A percentile compares a stretch with the other conserved stretches of the same genome.
Conservation (phyloP, 352 stramenopile species). For the Phytophthora niederhauseri region DNA sequence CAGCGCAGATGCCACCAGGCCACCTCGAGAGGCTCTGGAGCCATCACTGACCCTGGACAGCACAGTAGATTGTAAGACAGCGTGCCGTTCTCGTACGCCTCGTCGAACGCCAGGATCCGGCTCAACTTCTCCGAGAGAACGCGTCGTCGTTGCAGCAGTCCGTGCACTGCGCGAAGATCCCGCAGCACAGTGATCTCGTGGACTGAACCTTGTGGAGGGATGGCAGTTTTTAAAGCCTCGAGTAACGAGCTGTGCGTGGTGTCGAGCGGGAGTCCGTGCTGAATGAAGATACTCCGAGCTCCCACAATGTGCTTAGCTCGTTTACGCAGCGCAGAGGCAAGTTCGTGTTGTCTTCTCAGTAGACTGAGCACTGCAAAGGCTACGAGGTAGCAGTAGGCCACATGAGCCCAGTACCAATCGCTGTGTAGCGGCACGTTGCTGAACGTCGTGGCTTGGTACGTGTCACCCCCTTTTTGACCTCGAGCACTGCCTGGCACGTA, state of each 20-base stretch:
- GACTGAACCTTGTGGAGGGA: conserved; percentile 41
- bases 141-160: conserved; percentile 54
- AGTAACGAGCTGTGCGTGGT: conserved; percentile 57
- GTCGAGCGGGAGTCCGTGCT: conserved; percentile 54
- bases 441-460: conserved; percentile 82
- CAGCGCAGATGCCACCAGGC: conserved; percentile 55
- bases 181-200: conserved; percentile 71
- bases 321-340: conserved; percentile 52
- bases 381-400: conserved; percentile 79
- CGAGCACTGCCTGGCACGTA: conserved; percentile 61
- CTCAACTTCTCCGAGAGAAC: conserved; percentile 57
- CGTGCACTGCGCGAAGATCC: conserved; percentile 66
- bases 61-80: conserved; percentile 74
- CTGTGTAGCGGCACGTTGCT: conserved; percentile 84
- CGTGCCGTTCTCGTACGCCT: conserved; percentile 53
- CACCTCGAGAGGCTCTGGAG: conserved; percentile 49
- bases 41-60: conserved; percentile 62
- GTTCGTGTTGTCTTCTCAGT: conserved; percentile 54
- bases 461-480: conserved; percentile 39
- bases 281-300: conserved; percentile 72
- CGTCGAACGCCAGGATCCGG: conserved; percentile 59
- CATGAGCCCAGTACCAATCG: conserved; percentile 81
- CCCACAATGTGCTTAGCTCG: conserved; percentile 74
- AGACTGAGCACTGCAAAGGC: conserved; percentile 57
- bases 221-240: conserved; percentile 44